Conservation (phyloP, 1,139 yeast species). For the Yamadazyma oceani region DNA sequence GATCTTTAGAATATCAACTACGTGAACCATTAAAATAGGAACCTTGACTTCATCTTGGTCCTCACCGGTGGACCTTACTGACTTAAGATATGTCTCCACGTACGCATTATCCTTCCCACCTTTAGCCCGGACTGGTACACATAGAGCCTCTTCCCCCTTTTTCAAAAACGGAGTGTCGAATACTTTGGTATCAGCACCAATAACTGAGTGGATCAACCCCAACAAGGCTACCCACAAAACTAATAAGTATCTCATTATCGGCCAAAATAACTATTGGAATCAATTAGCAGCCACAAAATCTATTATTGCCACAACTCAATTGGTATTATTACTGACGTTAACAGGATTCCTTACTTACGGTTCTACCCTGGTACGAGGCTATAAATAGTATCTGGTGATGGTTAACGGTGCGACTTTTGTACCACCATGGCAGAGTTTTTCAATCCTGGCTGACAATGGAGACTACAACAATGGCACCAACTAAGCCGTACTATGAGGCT, state of each 20-base stretch:
- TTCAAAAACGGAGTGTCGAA: conserved; percentile 1
- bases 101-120: conserved; percentile 4
- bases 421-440: no score
- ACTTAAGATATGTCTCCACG: conserved; percentile 7
- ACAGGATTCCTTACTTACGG: no score
- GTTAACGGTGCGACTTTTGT: no score
- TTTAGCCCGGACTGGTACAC: conserved; percentile 6
- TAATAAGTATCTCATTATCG: no score
- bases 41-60: conserved; percentile 10
- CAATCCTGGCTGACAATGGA: no score
- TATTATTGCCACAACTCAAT: no score
- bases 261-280: no score
- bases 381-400: no score
- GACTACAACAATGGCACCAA: background rate
- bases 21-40: conserved; percentile 28
- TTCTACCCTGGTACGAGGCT: no score
- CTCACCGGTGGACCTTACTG: background rate
- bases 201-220: background rate
- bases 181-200: background rate
- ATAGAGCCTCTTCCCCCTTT: conserved; percentile 3
- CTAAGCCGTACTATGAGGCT: conserved; percentile 37
- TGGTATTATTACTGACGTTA: no score
- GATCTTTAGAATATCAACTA: conserved; percentile 25
- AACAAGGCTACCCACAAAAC: background rate
- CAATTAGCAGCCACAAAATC: no score